Percentiles rank a stretch among this genome's conserved stretches.
These are phyloP conservation scores for Pichia heedii DNA, from an alignment of 805 yeast species.

Conservation along the genomic window DNA sequence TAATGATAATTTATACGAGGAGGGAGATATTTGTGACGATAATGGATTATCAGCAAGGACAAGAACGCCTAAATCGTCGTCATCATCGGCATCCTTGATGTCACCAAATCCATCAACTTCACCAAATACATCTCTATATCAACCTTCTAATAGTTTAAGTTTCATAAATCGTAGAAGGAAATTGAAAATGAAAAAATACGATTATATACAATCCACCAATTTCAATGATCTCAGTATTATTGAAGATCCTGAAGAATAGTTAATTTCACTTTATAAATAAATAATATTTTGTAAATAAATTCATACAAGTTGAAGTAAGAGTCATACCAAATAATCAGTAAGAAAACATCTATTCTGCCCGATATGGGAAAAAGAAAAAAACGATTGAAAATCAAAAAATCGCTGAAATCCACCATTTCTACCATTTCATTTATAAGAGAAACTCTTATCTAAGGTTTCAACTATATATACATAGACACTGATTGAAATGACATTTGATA, in stretches of 20 bases:
- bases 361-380: no score
- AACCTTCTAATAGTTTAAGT: constrained; percentile 22
- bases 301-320: not conserved
- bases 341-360: no score
- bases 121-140: constrained; percentile 4
- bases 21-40: constrained; percentile 28
- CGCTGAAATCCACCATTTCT: no score
- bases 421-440: no score
- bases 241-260: not conserved
- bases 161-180: constrained; percentile 30
- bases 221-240: constrained; percentile 19
- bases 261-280: not conserved
- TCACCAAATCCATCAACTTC: not conserved
- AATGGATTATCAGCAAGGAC: not conserved
- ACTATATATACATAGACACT: no score
- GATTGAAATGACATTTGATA: constrained; percentile 36
- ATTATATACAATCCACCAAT: constrained; percentile 30
- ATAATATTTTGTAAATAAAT: no score
- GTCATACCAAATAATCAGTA: no score
- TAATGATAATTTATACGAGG: constrained; percentile 59
- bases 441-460: no score
- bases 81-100: not conserved
- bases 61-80: not conserved
- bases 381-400: no score
- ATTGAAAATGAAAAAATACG: constrained; percentile 27